These are phyloP conservation scores for Cyclotella sp. DNA, from an alignment of 108 stramenopile genomes.

Conservation along the genomic window DNA sequence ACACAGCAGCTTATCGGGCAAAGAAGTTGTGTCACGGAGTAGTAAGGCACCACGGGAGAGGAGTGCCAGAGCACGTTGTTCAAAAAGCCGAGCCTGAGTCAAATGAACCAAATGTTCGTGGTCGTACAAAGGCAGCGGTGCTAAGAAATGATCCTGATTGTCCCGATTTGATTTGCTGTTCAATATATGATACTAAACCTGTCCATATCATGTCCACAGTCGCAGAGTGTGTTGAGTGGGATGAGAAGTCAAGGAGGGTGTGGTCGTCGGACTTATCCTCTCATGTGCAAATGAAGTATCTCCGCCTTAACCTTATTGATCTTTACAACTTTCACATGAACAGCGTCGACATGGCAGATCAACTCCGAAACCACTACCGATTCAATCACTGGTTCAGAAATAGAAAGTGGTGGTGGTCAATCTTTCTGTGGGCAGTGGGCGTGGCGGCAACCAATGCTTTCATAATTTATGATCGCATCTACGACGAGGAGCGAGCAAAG, in stretches of 20 bases:
- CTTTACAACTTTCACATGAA: slow-evolving; percentile 32
- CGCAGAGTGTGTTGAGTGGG: slow-evolving; percentile 29
- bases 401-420: too few species aligned
- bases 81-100: slow-evolving; percentile 3
- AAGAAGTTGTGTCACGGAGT: slow-evolving; percentile 7
- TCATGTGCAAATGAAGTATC: not conserved
- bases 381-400: slow-evolving; percentile 33
- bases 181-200: slow-evolving; percentile 38
- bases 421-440: slow-evolving; percentile 42
- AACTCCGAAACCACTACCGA: too few species aligned
- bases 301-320: slow-evolving; percentile 32
- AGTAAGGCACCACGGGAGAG: not conserved
- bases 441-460: too few species aligned
- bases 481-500: too few species aligned
- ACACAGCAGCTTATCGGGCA: not conserved
- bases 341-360: slow-evolving; percentile 27
- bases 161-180: slow-evolving; percentile 18
- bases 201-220: slow-evolving; percentile 36
- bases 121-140: slow-evolving; percentile 14
- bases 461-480: too few species aligned
- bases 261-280: not conserved
- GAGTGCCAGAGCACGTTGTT: not conserved
- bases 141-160: slow-evolving; percentile 5
- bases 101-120: slow-evolving; percentile 1
- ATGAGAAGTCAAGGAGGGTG: slow-evolving; percentile 23